Evolutionary conservation across 768 basidiomycete species (phyloP).

Genomic region (Termitomyces sp.): DNA sequence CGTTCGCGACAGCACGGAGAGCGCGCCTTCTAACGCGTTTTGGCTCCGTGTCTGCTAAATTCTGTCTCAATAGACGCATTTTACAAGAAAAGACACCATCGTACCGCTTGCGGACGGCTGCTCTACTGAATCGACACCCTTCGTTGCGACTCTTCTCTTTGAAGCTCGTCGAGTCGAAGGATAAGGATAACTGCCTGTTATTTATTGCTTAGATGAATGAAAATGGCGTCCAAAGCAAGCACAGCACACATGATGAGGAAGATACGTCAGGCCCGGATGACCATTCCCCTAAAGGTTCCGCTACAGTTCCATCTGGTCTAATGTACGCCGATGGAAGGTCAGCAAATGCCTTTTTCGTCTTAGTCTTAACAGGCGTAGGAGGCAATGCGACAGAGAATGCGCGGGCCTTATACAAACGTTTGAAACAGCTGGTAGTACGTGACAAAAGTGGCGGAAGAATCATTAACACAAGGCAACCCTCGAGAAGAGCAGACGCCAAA

Average conservation of each 20-base stretch:
- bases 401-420: neutral
- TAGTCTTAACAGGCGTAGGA: slow-evolving; percentile 6
- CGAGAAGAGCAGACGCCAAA: neutral
- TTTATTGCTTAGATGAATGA: neutral
- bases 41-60: neutral
- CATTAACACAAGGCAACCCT: slow-evolving; percentile 5
- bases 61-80: neutral
- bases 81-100: neutral
- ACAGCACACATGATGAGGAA: slow-evolving; percentile 3
- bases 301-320: slow-evolving; percentile 38
- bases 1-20: neutral
- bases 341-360: slow-evolving; percentile 47
- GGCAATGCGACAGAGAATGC: slow-evolving; percentile 1
- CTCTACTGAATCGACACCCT: neutral
- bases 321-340: slow-evolving; percentile 54
- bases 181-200: neutral
- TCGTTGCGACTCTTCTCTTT: slow-evolving; percentile 2
- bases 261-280: slow-evolving; percentile 21
- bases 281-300: slow-evolving; percentile 42
- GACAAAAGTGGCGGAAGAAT: neutral
- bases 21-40: slow-evolving; percentile 6
- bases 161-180: neutral
- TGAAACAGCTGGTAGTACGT: neutral
- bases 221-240: neutral
- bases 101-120: neutral